phyloP scores from a whole-genome alignment of 1,284 basidiomycete species.

The Limonomyces culmigenus region DNA sequence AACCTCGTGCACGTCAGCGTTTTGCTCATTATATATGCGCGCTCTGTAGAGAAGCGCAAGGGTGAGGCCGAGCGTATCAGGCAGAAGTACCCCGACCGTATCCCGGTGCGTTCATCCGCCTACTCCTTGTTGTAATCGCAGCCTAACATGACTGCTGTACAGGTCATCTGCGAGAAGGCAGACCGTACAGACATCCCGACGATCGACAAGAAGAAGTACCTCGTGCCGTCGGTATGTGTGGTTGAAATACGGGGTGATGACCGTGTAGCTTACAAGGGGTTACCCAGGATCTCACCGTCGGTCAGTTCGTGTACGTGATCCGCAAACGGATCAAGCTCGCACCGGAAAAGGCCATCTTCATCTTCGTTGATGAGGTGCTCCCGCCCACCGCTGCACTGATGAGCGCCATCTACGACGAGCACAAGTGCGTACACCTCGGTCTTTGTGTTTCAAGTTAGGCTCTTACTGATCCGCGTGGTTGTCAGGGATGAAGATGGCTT shows the following conservation, averaged over 20 bases:
- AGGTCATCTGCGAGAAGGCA: slow-evolving; percentile 99
- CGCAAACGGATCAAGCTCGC: slow-evolving; percentile 99
- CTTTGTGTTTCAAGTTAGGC: not conserved
- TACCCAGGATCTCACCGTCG: slow-evolving; percentile 85
- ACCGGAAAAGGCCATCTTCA: slow-evolving; percentile 99
- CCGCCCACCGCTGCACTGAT: slow-evolving; percentile 97
- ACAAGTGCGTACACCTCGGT: slow-evolving; percentile 68
- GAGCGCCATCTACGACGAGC: slow-evolving; percentile 99
- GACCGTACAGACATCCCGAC: slow-evolving; percentile 98
- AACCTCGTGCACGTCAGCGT: slow-evolving; percentile 8
- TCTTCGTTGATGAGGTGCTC: slow-evolving; percentile 96
- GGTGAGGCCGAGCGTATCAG: slow-evolving; percentile 93
- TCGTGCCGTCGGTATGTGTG: slow-evolving; percentile 78
- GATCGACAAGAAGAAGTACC: slow-evolving; percentile 99
- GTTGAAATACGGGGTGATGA: slow-evolving; percentile 7
- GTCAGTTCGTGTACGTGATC: slow-evolving; percentile 99
- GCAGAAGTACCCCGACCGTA: slow-evolving; percentile 97
- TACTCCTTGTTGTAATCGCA: slow-evolving; percentile 5
- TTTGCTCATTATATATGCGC: too few species aligned
- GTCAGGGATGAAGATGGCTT: slow-evolving; percentile 89
- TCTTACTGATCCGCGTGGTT: slow-evolving; percentile 5
- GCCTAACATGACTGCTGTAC: slow-evolving; percentile 4
- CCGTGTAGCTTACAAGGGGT: slow-evolving; percentile 2
- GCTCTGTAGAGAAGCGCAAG: slow-evolving; percentile 86
- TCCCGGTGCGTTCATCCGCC: slow-evolving; percentile 45